Percentiles rank a stretch among this genome's conserved stretches.
phyloP scores from a whole-genome alignment of 495 filamentous ascomycete genomes.

The Aspergillus biplanus region DNA sequence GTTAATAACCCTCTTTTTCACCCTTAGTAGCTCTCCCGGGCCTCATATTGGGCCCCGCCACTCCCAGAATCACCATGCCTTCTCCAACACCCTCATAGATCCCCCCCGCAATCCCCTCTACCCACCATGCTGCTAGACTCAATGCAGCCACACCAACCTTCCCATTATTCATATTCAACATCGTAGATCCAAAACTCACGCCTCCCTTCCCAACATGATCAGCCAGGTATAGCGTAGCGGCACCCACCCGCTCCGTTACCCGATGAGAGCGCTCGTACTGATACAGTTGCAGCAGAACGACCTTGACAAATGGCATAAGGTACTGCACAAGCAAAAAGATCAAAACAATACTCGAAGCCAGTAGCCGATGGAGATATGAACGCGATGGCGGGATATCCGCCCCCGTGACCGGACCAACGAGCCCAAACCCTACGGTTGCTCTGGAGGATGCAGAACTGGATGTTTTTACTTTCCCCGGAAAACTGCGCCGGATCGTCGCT shows the following conservation, averaged over 20 bases:
- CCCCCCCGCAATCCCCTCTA: slow-evolving; percentile 62
- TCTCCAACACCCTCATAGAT: slow-evolving; percentile 67
- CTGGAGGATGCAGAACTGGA: background rate
- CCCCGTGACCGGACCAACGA: background rate
- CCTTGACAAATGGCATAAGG: slow-evolving; percentile 60
- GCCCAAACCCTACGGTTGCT: background rate
- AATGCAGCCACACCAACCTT: slow-evolving; percentile 56
- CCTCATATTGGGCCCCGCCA: slow-evolving; percentile 24
- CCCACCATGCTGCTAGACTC: slow-evolving; percentile 56
- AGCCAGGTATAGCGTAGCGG: slow-evolving; percentile 50
- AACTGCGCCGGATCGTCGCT: slow-evolving; percentile 30
- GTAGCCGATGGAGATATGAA: slow-evolving; percentile 61
- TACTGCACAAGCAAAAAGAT: slow-evolving; percentile 60
- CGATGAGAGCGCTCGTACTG: slow-evolving; percentile 67
- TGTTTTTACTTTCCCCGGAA: slow-evolving; percentile 34
- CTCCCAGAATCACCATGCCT: slow-evolving; percentile 56
- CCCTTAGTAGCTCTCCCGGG: slow-evolving; percentile 22
- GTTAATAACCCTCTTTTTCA: background rate
- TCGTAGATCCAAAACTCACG: slow-evolving; percentile 49
- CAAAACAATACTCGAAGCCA: slow-evolving; percentile 58
- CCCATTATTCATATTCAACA: slow-evolving; percentile 59
- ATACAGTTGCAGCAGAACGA: slow-evolving; percentile 55
- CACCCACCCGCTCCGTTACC: slow-evolving; percentile 59
- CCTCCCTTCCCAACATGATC: slow-evolving; percentile 57
- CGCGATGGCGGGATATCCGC: slow-evolving; percentile 13